Base-by-base conservation (phyloP, 495 filamentous ascomycete genomes). In the Alectoria sarmentosa region DNA sequence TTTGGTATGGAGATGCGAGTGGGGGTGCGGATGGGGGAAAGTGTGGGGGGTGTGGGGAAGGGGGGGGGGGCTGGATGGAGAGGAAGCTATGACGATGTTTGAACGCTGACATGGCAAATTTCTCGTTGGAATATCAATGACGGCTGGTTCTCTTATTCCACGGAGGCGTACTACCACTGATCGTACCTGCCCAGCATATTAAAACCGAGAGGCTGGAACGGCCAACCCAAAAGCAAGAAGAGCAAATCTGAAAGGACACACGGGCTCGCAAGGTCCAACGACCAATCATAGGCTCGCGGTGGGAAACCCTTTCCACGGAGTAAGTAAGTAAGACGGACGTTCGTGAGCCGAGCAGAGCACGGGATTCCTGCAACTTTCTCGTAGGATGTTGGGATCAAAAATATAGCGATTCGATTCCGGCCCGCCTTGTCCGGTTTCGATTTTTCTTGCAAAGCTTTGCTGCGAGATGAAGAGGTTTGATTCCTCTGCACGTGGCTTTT, bases 271-370 rank as follows among this genome's bases (percentile, higher is more conserved):
- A 73, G 3, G 76, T 73, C 83, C 83, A 87, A 1, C n/a, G n/a
- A n/a, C n/a, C n/a, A 79, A 78, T 0, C 85, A 69, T 1, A 84
- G 79, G 19, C 74, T 76, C 36, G 79, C 80, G 6, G 85, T 87
- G 30, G 85, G 88, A n/a, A n/a, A 68, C 88, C 86, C 65, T 84
- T 76, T 0, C 84, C 84, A 9, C 85, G 85, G 17, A 86, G 67
- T 34, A 87, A 73, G n/a, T n/a, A n/a, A n/a, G n/a, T n/a, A n/a
- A n/a, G n/a, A n/a, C n/a, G n/a, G 30, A 87, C 74, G 62, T 82
- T 79, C 61, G 86, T 73, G 52, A 83, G 74, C 69, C 86, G 82
- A 66, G 67, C 62, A 41, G 2, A 81, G 74, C 39, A 72, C 71
- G 11, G 75, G 71, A 63, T n/a, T 83, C 78, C 37, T 77, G 73